Evolutionary conservation across 2,329 filamentous ascomycete genomes (phyloP).

Genomic region (Penicillium sp.): DNA sequence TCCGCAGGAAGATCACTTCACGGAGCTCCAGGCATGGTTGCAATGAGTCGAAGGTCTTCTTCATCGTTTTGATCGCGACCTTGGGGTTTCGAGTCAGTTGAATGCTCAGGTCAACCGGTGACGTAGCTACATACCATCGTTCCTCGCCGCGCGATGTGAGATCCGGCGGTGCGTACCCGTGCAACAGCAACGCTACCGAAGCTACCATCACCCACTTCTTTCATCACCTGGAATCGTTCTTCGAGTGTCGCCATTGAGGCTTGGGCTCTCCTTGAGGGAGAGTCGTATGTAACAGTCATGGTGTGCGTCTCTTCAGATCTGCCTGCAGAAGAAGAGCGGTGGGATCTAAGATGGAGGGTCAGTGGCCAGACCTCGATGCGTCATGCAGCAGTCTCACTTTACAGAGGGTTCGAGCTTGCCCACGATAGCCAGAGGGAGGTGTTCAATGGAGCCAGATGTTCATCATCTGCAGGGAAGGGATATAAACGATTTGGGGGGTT

Average conservation of each 20-base stretch:
- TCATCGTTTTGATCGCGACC: constrained; percentile 99
- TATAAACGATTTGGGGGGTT: constrained; percentile 18
- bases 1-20: constrained; percentile 93
- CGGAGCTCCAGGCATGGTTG: constrained; percentile 85
- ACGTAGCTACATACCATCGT: constrained; percentile 69
- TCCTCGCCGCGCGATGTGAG: constrained; percentile 81
- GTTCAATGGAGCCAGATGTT: constrained; percentile 27
- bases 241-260: constrained; percentile 63
- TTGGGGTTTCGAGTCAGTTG: constrained; percentile 39
- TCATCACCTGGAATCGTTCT: constrained; percentile 93
- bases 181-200: constrained; percentile 95
- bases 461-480: constrained; percentile 28
- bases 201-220: constrained; percentile 98
- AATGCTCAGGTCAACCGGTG: background rate
- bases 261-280: constrained; percentile 62
- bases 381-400: constrained; percentile 11
- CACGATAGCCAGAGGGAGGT: constrained; percentile 13
- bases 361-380: constrained; percentile 2
- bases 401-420: constrained; percentile 14
- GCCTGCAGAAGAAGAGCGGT: constrained; percentile 39
- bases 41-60: constrained; percentile 97
- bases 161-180: constrained; percentile 84
- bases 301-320: constrained; percentile 42
- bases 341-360: constrained; percentile 4
- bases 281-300: constrained; percentile 79